These are phyloP conservation scores for Rhodosporidiobolus sp. DNA, from an alignment of 768 basidiomycete species.

Conservation along the genomic window DNA sequence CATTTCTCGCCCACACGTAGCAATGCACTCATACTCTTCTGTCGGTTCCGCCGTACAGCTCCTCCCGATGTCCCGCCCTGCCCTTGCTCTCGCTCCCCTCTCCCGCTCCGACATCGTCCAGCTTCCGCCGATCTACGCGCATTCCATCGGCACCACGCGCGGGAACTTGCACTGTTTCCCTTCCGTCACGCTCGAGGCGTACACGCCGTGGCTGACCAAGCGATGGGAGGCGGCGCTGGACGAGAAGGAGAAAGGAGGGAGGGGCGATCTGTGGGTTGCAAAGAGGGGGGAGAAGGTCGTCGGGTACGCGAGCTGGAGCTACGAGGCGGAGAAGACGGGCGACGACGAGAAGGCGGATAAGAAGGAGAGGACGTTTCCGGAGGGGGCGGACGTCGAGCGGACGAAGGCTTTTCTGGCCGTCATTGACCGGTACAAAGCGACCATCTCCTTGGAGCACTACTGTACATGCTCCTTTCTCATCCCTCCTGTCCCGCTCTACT, in stretches of 20 bases:
- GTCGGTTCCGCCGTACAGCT: neutral
- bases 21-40: neutral
- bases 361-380: neutral
- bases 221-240: neutral
- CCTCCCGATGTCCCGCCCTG: constrained; percentile 11
- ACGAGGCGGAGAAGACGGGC: neutral
- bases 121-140: neutral
- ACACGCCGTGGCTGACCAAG: neutral
- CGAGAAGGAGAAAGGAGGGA: neutral
- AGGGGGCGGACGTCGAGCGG: neutral
- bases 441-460: neutral
- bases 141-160: neutral
- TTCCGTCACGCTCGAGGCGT: neutral
- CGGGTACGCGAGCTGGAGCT: neutral
- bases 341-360: neutral
- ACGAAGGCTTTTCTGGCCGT: neutral
- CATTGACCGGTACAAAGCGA: neutral
- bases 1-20: neutral
- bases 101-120: neutral
- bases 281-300: neutral
- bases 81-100: neutral
- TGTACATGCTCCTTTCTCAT: neutral
- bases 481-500: neutral
- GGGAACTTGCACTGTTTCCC: constrained; percentile 4
- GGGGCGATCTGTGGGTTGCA: neutral